phyloP scores from a whole-genome alignment of 163 green algal genomes.

The Coccomyxa subellipsoidea region DNA sequence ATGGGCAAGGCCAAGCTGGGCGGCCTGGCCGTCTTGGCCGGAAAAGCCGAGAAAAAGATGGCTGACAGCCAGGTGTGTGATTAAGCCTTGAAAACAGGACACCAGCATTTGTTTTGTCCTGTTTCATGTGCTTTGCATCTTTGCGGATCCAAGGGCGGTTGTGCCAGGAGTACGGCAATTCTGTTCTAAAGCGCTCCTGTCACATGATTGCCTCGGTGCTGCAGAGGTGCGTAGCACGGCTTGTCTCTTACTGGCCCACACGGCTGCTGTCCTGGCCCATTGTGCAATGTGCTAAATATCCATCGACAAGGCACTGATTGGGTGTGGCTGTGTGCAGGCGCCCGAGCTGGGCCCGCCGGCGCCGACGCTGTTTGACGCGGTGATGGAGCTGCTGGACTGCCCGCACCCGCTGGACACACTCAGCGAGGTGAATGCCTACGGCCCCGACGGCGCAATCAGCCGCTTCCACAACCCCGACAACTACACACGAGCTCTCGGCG shows the following conservation, averaged over 20 bases:
- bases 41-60: background rate
- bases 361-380: constrained; percentile 40
- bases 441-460: constrained; percentile 74
- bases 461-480: constrained; percentile 96
- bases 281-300: too few relatives aligned
- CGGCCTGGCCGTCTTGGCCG: background rate
- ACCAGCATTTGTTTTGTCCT: too few relatives aligned
- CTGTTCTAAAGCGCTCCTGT: too few relatives aligned
- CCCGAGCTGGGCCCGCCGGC: constrained; percentile 8
- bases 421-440: constrained; percentile 78
- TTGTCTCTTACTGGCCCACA: too few relatives aligned
- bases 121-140: too few relatives aligned
- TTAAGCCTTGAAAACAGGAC: too few relatives aligned
- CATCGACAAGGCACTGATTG: too few relatives aligned
- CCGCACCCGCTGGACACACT: constrained; percentile 92
- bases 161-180: too few relatives aligned
- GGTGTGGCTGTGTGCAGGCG: background rate
- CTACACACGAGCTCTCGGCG: constrained; percentile 57
- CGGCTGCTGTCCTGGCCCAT: too few relatives aligned
- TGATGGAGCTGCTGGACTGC: constrained; percentile 82
- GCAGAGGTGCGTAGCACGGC: too few relatives aligned
- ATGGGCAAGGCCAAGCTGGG: background rate
- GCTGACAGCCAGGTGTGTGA: background rate
- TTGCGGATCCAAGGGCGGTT: too few relatives aligned
- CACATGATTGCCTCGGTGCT: too few relatives aligned